Base-by-base conservation (phyloP, 257 asterid genomes). In the Linaria vulgaris region DNA sequence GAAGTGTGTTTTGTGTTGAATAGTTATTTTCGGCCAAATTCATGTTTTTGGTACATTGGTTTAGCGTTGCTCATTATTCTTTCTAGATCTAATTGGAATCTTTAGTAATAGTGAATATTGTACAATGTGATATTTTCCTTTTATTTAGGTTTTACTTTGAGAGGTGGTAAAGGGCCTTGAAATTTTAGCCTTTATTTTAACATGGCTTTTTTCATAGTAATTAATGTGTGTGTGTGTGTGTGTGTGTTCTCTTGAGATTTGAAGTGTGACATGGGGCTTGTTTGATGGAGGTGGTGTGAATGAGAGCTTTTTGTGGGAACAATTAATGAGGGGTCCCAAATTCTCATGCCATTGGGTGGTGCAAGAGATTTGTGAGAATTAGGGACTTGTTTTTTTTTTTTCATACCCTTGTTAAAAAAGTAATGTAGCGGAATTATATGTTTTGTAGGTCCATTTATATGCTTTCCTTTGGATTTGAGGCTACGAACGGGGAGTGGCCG, bases 341-440 rank as follows among this genome's bases (percentile, higher is more conserved):
- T 23, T 61, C 61, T 76, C 30, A 59, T 51, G 58, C 66, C 78
- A 66, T 75, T 72, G 72, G 74, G 62, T 10, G 64, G 66, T 65
- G 68, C 47, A 78, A 44, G 57, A 69, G 61, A 75, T 72, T 76
- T 73, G 71, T 75, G 60, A 70, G 73, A 47, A 72, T 75, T 66
- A 56, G 71, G 43, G 50, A 24, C 64, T 47, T 16, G 6, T 2
- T 47, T 61, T 61, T 2, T 27, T 27, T 27, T 27, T 27, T 27
- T 27, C 34, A 75, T n/a, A 66, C 67, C 45, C 41, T 48, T 56
- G 31, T 50, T 57, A 8, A 66, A 34, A 21, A n/a, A 61, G 12
- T 58, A 4, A 3, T 34, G 41, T 8, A 1, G 41, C 5, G 41
- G 41, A 34, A 34, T 34, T 34, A 11, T 34, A 3, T 34, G 41